A percentile compares a stretch with the other conserved stretches of the same genome.
These are phyloP conservation scores for Botrytis aclada DNA, from an alignment of 2,329 filamentous ascomycete genomes.

Conservation along the genomic window DNA sequence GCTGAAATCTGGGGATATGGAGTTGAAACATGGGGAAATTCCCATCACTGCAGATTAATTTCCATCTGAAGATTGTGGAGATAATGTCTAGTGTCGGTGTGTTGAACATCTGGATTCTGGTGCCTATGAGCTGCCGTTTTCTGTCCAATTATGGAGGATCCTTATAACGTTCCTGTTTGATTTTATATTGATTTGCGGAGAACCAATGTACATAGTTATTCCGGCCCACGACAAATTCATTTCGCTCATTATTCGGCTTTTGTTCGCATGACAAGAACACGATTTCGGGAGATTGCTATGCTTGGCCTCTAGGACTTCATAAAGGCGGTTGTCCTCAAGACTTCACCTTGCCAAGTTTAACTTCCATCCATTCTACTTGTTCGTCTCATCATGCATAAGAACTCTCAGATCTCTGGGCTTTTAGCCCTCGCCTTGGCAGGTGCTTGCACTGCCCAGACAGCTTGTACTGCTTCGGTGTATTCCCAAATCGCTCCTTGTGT, in stretches of 20 bases:
- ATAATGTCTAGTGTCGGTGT: not conserved
- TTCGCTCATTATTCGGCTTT: not conserved
- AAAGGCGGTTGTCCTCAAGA: not conserved
- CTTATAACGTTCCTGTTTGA: not conserved
- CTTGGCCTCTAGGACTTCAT: conserved; percentile 1
- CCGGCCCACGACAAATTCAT: not conserved
- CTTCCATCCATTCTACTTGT: not conserved
- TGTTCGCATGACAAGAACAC: not conserved
- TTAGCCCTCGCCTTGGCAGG: conserved; percentile 2
- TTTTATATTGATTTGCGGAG: not conserved
- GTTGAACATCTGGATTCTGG: not conserved
- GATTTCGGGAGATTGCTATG: not conserved
- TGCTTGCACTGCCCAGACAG: not conserved
- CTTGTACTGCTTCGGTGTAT: conserved; percentile 39
- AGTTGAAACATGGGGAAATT: conserved; percentile 1
- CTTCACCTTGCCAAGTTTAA: not conserved
- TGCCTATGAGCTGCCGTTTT: not conserved
- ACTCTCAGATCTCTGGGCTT: not conserved
- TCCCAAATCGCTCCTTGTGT: conserved; percentile 48
- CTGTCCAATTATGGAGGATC: not conserved
- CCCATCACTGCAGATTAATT: not conserved
- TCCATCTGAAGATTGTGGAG: not conserved
- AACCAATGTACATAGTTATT: not conserved
- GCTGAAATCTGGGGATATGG: not conserved
- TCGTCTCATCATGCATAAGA: conserved; percentile 6